Evolutionary conservation across 2,329 filamentous ascomycete species (phyloP), one percentile per base, ranked within the genome.

Genomic region (Stemphylium beticola): DNA sequence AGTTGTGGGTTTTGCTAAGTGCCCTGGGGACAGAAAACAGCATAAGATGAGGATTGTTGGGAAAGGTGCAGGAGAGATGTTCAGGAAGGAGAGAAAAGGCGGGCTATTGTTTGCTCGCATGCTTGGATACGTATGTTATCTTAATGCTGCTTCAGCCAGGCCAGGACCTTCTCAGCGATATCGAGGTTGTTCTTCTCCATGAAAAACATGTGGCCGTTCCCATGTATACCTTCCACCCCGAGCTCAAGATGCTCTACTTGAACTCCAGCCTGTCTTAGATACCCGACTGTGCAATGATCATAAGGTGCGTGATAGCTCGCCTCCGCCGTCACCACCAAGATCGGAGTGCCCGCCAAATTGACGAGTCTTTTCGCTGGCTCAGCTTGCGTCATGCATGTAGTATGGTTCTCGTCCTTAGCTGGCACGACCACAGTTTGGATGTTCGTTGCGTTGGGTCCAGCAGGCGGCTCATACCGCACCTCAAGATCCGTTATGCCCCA

Each of bases 191-290:
- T 74, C 58, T 60, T 67, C 54, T 73, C 69, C 69, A 74, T 69
- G 37, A 72, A 73, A 11, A 70, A 56, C 59, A 74, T 65, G 26
- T 74, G 70, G 9, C 63, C 69, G 42, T 74, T 92, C 55, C 81
- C 79, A 60, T 88, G 79, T 53, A 95, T 78, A 55, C 93, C 91
- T 34, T 80, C 79, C 67, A 86, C 74, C 22, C 82, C 81, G 2
- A 74, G 42, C 15, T 73, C 60, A 15, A 61, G 31, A 53, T 58
- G 64, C 31, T 68, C 59, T 0, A 69, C 63, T 1, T 65, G 33
- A 0, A 72, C 63, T 14, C 71, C 69, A 2, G 60, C 66, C 40
- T 87, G 84, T 47, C 69, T 61, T 63, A 87, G 64, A 64, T 81
- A 87, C 11, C 68, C 57, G 1, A 81, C 78, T 0, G 81, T 84